phyloP scores from a whole-genome alignment of 169 alveolate species.

The Babesia ovis region DNA sequence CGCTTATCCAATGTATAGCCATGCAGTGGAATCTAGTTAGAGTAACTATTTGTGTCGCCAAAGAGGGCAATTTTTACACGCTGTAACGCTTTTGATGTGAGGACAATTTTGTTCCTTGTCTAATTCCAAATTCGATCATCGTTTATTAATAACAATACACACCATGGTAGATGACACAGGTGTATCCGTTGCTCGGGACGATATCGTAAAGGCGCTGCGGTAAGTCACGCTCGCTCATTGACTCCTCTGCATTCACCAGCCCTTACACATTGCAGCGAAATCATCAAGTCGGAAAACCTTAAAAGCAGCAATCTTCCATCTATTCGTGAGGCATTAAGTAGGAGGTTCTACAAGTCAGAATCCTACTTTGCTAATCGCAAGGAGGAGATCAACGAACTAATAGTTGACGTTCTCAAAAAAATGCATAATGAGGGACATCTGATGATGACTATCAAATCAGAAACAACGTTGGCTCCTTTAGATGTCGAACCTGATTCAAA shows the following conservation, averaged over 20 bases:
- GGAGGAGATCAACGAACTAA: constrained; percentile 38
- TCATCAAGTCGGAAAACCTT: constrained; percentile 27
- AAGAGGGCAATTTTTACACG: too few species aligned
- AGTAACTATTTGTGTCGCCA: too few species aligned
- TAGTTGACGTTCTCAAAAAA: constrained; percentile 25
- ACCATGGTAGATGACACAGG: not conserved
- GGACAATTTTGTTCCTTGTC: too few species aligned
- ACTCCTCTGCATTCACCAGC: not conserved
- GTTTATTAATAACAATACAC: not conserved
- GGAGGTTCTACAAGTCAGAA: constrained; percentile 2
- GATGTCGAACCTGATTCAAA: not conserved
- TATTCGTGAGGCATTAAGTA: constrained; percentile 26
- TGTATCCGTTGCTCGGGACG: not conserved
- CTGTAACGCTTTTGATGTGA: too few species aligned
- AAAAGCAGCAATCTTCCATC: constrained; percentile 5
- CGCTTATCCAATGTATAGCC: too few species aligned
- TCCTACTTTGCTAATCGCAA: constrained; percentile 40
- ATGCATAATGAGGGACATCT: not conserved
- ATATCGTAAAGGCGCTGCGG: constrained; percentile 10
- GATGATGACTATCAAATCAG: not conserved
- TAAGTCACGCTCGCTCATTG: constrained; percentile 1
- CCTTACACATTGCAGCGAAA: constrained; percentile 8
- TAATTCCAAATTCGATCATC: too few species aligned
- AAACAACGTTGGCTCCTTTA: not conserved
- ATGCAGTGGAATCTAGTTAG: too few species aligned